Evolutionary conservation across 352 stramenopile genomes (phyloP).

Genomic region (Pythium volutum): DNA sequence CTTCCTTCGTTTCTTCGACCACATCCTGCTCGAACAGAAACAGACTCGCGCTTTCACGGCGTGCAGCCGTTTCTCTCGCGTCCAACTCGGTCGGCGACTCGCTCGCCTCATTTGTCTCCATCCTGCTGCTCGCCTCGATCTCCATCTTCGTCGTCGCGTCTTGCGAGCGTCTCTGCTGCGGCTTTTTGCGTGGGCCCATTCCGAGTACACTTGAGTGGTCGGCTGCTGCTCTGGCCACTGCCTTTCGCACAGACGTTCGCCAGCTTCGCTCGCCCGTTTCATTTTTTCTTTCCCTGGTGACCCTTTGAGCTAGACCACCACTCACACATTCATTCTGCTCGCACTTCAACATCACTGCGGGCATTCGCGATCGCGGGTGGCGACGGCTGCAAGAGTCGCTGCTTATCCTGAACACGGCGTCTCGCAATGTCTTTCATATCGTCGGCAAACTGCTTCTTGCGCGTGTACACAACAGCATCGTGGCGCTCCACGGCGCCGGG

Average conservation of each 20-base stretch:
- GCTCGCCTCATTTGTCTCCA: background rate
- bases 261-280: background rate
- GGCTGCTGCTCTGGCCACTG: no score
- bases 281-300: background rate
- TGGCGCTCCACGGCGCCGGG: conserved; percentile 8
- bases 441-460: conserved; percentile 16
- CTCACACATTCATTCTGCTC: conserved; percentile 9
- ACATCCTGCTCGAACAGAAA: conserved; percentile 50
- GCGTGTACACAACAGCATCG: background rate
- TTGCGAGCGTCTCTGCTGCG: background rate
- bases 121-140: background rate
- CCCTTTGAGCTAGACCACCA: background rate
- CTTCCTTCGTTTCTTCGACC: conserved; percentile 30
- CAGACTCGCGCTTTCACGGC: conserved; percentile 44
- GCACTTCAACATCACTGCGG: background rate
- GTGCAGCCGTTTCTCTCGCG: conserved; percentile 15
- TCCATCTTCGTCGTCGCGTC: conserved; percentile 9
- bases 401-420: conserved; percentile 6
- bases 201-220: no score
- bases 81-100: conserved; percentile 9
- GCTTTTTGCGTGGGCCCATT: conserved; percentile 11
- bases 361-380: background rate
- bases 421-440: conserved; percentile 20
- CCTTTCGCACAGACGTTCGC: background rate
- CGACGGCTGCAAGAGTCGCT: background rate